phyloP scores from a whole-genome alignment of 1,139 yeast species.

The Spathaspora jeffriesii region DNA sequence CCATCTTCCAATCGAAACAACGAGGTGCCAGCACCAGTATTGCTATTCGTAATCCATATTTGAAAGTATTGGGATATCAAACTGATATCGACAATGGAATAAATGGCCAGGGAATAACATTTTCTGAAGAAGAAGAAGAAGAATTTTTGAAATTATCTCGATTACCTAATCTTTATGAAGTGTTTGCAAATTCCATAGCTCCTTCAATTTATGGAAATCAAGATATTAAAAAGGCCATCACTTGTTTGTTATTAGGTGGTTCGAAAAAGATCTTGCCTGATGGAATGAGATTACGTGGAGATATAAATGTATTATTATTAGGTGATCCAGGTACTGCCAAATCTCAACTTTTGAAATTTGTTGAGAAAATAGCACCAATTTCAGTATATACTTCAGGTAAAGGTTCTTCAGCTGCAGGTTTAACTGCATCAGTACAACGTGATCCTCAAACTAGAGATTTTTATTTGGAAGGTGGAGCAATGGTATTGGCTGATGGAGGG shows the following conservation, averaged over 20 bases:
- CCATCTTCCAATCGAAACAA: conserved; percentile 76
- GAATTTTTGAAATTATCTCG: conserved; percentile 82
- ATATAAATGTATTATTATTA: conserved; percentile 84
- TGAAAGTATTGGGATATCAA: conserved; percentile 84
- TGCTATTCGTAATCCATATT: conserved; percentile 91
- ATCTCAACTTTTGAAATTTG: conserved; percentile 92
- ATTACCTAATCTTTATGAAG: conserved; percentile 79
- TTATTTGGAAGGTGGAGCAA: conserved; percentile 98
- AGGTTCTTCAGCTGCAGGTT: conserved; percentile 99
- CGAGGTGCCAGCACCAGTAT: conserved; percentile 47
- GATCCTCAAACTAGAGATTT: conserved; percentile 88
- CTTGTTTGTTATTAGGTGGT: conserved; percentile 93
- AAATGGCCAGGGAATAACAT: conserved; percentile 61
- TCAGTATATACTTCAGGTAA: conserved; percentile 98
- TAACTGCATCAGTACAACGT: conserved; percentile 96
- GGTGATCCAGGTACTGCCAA: conserved; percentile 99
- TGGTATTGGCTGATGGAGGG: conserved; percentile 99
- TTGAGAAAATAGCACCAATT: conserved; percentile 92
- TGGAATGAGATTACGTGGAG: conserved; percentile 97
- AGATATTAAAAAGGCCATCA: conserved; percentile 91
- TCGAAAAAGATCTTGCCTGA: conserved; percentile 91
- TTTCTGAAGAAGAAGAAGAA: conserved; percentile 92
- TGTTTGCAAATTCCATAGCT: conserved; percentile 88
- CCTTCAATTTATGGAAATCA: conserved; percentile 94
- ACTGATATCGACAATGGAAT: conserved; percentile 78